Evolutionary conservation across 1,284 basidiomycete species (phyloP).

Genomic region (Macrocybe sp.): DNA sequence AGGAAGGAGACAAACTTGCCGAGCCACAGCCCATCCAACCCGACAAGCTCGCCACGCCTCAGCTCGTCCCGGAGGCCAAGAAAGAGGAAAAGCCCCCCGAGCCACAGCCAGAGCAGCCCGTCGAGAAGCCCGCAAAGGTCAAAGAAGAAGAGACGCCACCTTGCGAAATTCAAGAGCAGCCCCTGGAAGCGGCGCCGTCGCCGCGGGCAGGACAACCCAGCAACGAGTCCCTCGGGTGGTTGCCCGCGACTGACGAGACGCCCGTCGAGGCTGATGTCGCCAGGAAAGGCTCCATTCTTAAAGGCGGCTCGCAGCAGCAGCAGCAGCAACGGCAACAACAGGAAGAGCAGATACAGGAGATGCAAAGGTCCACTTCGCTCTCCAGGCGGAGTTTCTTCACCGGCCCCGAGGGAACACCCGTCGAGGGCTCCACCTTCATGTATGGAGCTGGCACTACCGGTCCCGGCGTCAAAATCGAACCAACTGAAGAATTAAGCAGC

Average conservation of each 20-base stretch:
- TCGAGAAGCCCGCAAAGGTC: too few relatives aligned
- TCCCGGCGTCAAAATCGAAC: constrained; percentile 27
- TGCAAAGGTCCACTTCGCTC: not conserved
- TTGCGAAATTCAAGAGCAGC: too few relatives aligned
- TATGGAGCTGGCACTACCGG: constrained; percentile 44
- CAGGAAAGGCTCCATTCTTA: not conserved
- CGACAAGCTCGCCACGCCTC: too few relatives aligned
- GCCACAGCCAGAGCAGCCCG: too few relatives aligned
- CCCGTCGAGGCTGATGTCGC: not conserved
- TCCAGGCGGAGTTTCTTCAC: constrained; percentile 27
- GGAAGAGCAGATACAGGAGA: not conserved
- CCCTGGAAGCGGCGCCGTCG: too few relatives aligned
- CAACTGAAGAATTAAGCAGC: constrained; percentile 31
- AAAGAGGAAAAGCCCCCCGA: too few relatives aligned
- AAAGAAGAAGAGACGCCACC: too few relatives aligned
- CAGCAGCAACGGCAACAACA: not conserved
- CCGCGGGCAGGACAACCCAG: not conserved
- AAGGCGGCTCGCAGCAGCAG: not conserved
- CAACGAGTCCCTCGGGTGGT: constrained; percentile 28
- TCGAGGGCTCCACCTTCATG: constrained; percentile 40
- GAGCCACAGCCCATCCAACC: too few relatives aligned
- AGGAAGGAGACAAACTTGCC: too few relatives aligned
- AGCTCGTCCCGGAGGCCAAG: too few relatives aligned
- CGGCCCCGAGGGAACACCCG: constrained; percentile 25
- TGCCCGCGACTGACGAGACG: constrained; percentile 18